Percentiles rank a stretch among this genome's conserved stretches.
Conservation (phyloP, 192 early-diverging fungal genomes). For the Coemansia sp. region DNA sequence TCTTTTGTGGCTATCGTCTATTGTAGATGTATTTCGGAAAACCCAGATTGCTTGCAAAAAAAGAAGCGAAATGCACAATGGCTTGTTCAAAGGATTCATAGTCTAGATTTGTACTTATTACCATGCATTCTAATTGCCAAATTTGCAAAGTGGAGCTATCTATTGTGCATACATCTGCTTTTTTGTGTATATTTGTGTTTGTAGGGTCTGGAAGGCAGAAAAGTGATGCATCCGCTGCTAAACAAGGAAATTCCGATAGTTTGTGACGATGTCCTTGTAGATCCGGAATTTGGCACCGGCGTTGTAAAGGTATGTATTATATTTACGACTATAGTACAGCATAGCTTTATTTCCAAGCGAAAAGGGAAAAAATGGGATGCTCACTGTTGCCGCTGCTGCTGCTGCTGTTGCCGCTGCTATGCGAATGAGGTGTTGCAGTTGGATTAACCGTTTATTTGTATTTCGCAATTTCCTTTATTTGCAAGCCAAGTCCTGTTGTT, state of each 20-base stretch:
- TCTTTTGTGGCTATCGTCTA: background rate
- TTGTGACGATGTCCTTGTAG: conserved; percentile 75
- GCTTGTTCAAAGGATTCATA: background rate
- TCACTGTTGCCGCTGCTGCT: too few relatives aligned
- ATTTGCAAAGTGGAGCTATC: too few relatives aligned
- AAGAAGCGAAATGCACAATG: background rate
- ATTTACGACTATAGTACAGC: too few relatives aligned
- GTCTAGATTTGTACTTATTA: background rate
- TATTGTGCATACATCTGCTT: too few relatives aligned
- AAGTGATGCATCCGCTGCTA: conserved; percentile 7
- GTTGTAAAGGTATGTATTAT: conserved; percentile 81
- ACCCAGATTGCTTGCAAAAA: too few relatives aligned
- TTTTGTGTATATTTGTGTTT: background rate
- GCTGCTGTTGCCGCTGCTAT: too few relatives aligned
- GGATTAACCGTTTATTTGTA: background rate
- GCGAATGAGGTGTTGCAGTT: background rate
- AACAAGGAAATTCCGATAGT: conserved; percentile 76
- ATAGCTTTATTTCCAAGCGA: background rate
- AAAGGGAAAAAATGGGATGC: too few relatives aligned
- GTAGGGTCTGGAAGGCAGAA: conserved; percentile 62
- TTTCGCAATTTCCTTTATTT: background rate
- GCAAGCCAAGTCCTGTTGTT: too few relatives aligned
- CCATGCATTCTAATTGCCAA: background rate
- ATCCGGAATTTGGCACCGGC: conserved; percentile 91
- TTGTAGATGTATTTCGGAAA: background rate